These are phyloP conservation scores for Aspergillus chevalieri DNA, from an alignment of 2,329 filamentous ascomycete genomes.

Conservation along the genomic window DNA sequence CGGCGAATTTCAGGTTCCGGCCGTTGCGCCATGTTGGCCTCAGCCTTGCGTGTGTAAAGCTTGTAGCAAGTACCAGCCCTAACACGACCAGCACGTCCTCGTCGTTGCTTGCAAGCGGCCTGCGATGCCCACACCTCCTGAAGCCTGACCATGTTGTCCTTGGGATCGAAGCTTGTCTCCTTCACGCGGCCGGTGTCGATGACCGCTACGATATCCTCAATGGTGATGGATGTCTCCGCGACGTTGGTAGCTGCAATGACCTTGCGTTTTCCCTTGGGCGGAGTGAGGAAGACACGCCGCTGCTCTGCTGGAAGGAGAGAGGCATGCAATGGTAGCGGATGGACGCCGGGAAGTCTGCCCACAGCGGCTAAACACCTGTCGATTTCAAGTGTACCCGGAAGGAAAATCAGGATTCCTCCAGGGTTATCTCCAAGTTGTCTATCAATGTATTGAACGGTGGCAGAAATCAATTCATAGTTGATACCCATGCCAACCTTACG, in stretches of 20 bases:
- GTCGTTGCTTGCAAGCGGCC: constrained; percentile 88
- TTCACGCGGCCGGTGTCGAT: constrained; percentile 95
- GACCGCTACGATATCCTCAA: constrained; percentile 92
- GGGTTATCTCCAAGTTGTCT: constrained; percentile 64
- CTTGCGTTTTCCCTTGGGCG: constrained; percentile 78
- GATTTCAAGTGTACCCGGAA: constrained; percentile 89
- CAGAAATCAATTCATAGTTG: constrained; percentile 81
- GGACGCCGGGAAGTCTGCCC: constrained; percentile 57
- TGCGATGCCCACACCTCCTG: constrained; percentile 93
- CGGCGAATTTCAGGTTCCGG: constrained; percentile 91
- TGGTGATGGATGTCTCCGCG: constrained; percentile 96
- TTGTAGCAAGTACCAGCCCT: constrained; percentile 91
- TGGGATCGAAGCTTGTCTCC: constrained; percentile 87
- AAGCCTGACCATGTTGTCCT: constrained; percentile 88
- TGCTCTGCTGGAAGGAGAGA: constrained; percentile 86
- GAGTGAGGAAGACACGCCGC: constrained; percentile 70
- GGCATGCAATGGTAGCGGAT: constrained; percentile 84
- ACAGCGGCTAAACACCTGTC: constrained; percentile 69
- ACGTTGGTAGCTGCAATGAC: constrained; percentile 94
- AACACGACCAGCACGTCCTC: constrained; percentile 89
- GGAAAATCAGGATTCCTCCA: constrained; percentile 90
- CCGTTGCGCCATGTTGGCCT: constrained; percentile 74
- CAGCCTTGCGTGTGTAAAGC: constrained; percentile 80
- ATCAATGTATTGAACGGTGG: constrained; percentile 77
- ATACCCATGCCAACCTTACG: constrained; percentile 73